phyloP scores from a whole-genome alignment of 306 rosid genomes.

The Trifolium subterraneum region DNA sequence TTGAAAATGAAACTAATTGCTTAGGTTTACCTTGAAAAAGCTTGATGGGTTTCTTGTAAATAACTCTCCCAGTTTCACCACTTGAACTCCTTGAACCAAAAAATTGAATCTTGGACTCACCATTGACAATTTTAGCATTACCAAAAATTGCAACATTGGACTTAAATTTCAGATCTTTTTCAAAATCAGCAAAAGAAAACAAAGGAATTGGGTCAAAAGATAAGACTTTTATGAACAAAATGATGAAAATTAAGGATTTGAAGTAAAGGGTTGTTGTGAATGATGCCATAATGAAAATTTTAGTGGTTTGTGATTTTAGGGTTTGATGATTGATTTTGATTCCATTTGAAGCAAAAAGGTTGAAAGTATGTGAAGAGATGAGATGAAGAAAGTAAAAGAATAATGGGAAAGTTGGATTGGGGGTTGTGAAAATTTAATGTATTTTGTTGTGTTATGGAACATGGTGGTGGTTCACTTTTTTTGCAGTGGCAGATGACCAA shows the following conservation, averaged over 20 bases:
- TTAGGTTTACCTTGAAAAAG: constrained; percentile 75
- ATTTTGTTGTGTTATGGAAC: constrained; percentile 61
- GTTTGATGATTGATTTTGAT: constrained; percentile 46
- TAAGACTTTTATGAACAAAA: constrained; percentile 55
- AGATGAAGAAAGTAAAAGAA: constrained; percentile 61
- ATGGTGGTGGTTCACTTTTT: constrained; percentile 51
- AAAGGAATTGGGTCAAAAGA: constrained; percentile 53
- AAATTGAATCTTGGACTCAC: constrained; percentile 61
- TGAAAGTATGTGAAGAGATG: constrained; percentile 45
- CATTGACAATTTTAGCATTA: constrained; percentile 63
- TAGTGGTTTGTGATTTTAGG: constrained; percentile 38
- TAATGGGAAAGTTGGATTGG: constrained; percentile 59
- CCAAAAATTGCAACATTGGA: constrained; percentile 68
- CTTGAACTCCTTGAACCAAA: constrained; percentile 50
- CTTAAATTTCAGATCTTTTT: constrained; percentile 58
- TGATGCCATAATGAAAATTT: constrained; percentile 64
- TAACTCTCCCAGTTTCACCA: constrained; percentile 64
- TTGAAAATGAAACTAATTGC: constrained; percentile 71
- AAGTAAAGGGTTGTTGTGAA: constrained; percentile 51
- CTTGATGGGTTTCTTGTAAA: constrained; percentile 76
- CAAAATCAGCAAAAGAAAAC: constrained; percentile 66
- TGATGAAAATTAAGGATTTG: constrained; percentile 43
- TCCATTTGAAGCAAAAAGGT: constrained; percentile 46
- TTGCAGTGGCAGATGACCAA: constrained; percentile 60
- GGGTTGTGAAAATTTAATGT: constrained; percentile 74